Evolutionary conservation across 2,329 filamentous ascomycete species (phyloP).

Genomic region (Trichoderma afroharzianum): DNA sequence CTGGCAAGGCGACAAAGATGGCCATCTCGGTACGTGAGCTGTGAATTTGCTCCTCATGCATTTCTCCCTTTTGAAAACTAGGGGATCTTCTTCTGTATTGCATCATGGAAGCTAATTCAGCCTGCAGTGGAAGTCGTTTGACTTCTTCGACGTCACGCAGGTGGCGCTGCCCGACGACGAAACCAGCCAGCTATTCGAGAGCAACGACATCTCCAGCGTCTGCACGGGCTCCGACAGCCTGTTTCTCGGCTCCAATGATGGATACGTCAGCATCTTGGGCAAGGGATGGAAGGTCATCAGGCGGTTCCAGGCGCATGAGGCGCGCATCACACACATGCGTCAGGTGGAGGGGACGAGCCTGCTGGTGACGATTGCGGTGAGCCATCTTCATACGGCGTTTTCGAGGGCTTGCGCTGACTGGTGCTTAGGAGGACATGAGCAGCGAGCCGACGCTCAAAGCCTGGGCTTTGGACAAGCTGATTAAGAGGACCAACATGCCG

Average conservation of each 20-base stretch:
- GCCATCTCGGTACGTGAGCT: conserved; percentile 32
- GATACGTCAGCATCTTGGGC: conserved; percentile 82
- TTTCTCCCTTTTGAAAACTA: background rate
- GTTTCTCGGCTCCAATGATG: conserved; percentile 83
- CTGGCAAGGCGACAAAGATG: conserved; percentile 31
- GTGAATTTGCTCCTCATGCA: background rate
- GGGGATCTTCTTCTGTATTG: background rate
- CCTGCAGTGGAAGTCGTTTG: conserved; percentile 92
- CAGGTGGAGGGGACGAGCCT: conserved; percentile 85
- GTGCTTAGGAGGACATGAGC: conserved; percentile 70
- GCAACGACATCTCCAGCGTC: conserved; percentile 76
- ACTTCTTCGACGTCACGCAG: conserved; percentile 95
- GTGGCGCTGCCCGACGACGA: conserved; percentile 78
- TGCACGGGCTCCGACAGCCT: conserved; percentile 85
- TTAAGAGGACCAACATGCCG: conserved; percentile 89
- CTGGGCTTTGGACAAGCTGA: conserved; percentile 92
- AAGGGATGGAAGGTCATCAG: conserved; percentile 81
- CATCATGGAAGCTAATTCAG: background rate
- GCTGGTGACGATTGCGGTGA: conserved; percentile 72
- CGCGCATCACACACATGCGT: conserved; percentile 82
- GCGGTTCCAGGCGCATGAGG: conserved; percentile 82
- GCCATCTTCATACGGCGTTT: conserved; percentile 21
- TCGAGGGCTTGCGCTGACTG: background rate
- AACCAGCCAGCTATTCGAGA: conserved; percentile 73
- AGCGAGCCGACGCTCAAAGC: conserved; percentile 88